phyloP scores from a whole-genome alignment of 306 rosid genomes.

The Lablab purpureus region DNA sequence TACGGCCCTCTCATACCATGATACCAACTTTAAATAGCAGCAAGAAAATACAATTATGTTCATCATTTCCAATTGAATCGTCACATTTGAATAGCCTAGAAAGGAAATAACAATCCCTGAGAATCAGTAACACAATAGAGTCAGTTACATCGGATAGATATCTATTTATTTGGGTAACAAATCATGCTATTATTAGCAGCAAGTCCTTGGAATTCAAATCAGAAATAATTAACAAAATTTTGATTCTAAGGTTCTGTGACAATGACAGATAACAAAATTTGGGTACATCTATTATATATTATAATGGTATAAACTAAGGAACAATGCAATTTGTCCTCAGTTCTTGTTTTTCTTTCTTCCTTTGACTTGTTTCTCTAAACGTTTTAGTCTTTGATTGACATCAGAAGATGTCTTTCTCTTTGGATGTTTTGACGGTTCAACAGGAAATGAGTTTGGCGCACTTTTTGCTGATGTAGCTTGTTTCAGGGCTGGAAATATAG shows the following conservation, averaged over 20 bases:
- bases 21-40: not conserved
- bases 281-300: not conserved
- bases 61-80: no score
- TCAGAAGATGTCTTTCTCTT: constrained; percentile 58
- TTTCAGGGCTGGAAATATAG: constrained; percentile 60
- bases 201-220: not conserved
- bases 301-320: constrained; percentile 5
- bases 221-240: not conserved
- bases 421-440: constrained; percentile 53
- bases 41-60: not conserved
- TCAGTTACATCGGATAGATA: not conserved
- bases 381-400: constrained; percentile 80
- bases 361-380: constrained; percentile 79
- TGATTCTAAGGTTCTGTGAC: not conserved
- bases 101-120: not conserved
- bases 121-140: not conserved
- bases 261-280: not conserved
- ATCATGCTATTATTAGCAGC: not conserved
- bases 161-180: not conserved
- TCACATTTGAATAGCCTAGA: not conserved
- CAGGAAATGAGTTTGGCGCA: constrained; percentile 43
- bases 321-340: constrained; percentile 39
- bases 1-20: not conserved
- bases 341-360: constrained; percentile 74
- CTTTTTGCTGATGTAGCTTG: constrained; percentile 44